Evolutionary conservation across 345 rosid genomes (phyloP).

Genomic region (Citrus australasica): DNA sequence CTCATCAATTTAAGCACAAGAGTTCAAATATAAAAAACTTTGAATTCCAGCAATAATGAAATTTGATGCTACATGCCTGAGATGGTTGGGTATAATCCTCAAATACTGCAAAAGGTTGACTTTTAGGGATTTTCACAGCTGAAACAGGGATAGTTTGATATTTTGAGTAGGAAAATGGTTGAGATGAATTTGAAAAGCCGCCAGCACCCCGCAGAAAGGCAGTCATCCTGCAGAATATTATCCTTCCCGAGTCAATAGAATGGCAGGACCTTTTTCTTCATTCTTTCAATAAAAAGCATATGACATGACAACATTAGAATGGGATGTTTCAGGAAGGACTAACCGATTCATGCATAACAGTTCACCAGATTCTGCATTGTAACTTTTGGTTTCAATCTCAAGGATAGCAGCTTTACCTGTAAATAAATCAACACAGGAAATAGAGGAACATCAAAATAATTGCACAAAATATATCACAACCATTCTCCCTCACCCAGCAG

Average conservation of each 20-base stretch:
- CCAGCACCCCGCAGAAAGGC: slow-evolving; percentile 80
- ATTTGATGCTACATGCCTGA: slow-evolving; percentile 54
- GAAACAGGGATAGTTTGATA: slow-evolving; percentile 58
- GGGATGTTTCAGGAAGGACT: slow-evolving; percentile 16
- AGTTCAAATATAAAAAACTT: background rate
- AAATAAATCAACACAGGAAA: slow-evolving; percentile 3
- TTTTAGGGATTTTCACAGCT: slow-evolving; percentile 64
- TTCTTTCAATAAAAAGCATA: background rate
- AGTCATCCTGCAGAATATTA: slow-evolving; percentile 47
- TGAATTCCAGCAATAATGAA: slow-evolving; percentile 6
- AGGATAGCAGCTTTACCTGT: slow-evolving; percentile 88
- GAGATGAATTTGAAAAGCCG: slow-evolving; percentile 77
- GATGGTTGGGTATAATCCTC: slow-evolving; percentile 75
- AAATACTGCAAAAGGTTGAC: slow-evolving; percentile 51
- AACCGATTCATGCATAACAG: slow-evolving; percentile 79
- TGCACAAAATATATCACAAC: background rate
- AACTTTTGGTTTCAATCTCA: slow-evolving; percentile 77
- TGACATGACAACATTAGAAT: background rate
- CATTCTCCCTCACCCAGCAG: background rate
- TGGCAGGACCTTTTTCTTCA: background rate
- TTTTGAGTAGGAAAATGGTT: slow-evolving; percentile 66
- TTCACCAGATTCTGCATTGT: slow-evolving; percentile 65
- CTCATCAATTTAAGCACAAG: background rate
- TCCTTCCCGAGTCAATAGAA: slow-evolving; percentile 8
- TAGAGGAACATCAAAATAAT: slow-evolving; percentile 1